Conservation (phyloP, 257 asterid species). For the Solanum phureja region DNA sequence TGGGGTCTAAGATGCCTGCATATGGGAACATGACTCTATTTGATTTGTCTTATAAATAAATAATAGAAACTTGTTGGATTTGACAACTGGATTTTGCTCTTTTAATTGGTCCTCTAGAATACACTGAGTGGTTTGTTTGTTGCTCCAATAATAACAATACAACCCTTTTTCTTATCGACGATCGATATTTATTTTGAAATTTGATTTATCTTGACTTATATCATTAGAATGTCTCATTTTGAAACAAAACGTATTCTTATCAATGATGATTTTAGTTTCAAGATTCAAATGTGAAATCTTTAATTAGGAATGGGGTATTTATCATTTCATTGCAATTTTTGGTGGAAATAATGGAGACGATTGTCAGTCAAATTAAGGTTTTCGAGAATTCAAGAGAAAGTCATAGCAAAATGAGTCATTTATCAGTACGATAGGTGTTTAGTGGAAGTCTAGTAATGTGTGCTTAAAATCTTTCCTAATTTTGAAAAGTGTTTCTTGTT, state of each 20-base stretch:
- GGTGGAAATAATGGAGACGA: background rate
- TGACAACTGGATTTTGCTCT: slow-evolving; percentile 39
- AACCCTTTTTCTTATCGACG: accelerated
- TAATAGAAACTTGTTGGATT: slow-evolving; percentile 11
- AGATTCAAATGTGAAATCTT: background rate
- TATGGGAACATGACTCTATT: slow-evolving; percentile 35
- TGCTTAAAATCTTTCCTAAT: background rate
- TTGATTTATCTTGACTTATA: background rate
- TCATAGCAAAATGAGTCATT: background rate
- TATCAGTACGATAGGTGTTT: background rate
- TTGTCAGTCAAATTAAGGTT: background rate
- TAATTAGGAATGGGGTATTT: accelerated
- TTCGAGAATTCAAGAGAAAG: background rate
- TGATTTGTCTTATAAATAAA: slow-evolving; percentile 19
- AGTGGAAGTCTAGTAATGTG: background rate
- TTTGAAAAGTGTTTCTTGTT: background rate
- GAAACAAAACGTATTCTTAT: no score
- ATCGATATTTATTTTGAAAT: background rate
- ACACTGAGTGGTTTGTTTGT: background rate
- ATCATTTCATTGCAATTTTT: background rate
- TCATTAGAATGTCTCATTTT: background rate
- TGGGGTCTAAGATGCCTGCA: slow-evolving; percentile 34
- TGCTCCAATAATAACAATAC: background rate
- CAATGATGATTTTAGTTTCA: background rate
- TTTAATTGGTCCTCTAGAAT: background rate